Conservation (phyloP, 1,284 basidiomycete species). For the Boletellus deceptivus region DNA sequence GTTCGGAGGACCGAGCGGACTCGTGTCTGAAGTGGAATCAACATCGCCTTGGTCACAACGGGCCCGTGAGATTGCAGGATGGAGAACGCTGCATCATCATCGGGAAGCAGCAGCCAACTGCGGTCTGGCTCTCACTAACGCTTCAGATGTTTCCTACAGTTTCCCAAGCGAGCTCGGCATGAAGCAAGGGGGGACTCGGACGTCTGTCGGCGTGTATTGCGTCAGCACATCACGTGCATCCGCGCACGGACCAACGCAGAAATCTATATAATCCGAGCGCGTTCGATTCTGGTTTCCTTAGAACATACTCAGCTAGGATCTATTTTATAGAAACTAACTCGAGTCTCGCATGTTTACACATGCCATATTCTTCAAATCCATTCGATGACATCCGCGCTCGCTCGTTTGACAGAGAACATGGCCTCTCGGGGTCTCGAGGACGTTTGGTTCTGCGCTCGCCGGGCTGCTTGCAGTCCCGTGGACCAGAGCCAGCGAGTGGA, state of each 20-base stretch:
- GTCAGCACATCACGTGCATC: conserved; percentile 11
- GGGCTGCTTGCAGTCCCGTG: conserved; percentile 40
- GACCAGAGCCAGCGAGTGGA: conserved; percentile 51
- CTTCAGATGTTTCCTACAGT: neutral
- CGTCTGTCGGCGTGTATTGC: too few relatives aligned
- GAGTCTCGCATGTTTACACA: conserved; percentile 85
- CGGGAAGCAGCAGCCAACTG: neutral
- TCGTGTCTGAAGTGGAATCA: conserved; percentile 3
- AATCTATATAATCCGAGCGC: conserved; percentile 39
- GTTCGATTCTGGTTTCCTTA: conserved; percentile 37
- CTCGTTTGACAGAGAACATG: conserved; percentile 81
- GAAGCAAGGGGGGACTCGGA: neutral
- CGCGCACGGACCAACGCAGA: conserved; percentile 30
- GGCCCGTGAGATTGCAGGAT: neutral
- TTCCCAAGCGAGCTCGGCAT: neutral
- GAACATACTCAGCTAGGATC: conserved; percentile 89
- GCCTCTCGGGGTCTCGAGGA: conserved; percentile 61
- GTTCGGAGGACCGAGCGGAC: conserved; percentile 2
- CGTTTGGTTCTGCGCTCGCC: conserved; percentile 53
- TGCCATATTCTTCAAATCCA: conserved; percentile 80
- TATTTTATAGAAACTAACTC: conserved; percentile 88
- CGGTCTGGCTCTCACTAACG: neutral
- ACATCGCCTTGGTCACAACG: neutral
- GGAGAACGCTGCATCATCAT: neutral
- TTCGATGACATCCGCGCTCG: conserved; percentile 68